Base-by-base conservation (phyloP, 1,139 yeast genomes). In the Kurtzmaniella natalensis region DNA sequence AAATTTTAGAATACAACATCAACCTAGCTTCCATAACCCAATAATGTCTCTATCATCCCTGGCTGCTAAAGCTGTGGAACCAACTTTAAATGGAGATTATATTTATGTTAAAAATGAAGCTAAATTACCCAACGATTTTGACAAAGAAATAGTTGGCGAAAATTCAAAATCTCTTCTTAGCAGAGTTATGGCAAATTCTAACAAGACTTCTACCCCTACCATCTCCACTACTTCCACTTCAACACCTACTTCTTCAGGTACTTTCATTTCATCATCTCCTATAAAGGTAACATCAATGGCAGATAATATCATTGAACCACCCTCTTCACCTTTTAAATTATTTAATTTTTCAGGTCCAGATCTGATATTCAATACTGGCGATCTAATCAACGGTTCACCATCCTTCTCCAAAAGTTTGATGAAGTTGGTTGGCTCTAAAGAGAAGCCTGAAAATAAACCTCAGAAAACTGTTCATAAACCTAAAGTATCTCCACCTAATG, bases 1-100 rank as follows among this genome's bases (percentile, higher is more conserved):
- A 24, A 41, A 23, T 30, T 35, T 28, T 32, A 20, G 31, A 19
- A 24, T 21, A 10, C 27, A 18, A 9, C 30, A 18, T n/a, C n/a
- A 35, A 26, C 33, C 35, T 39, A 47, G 57, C 34, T 67, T 64
- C 43, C 72, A 67, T 40, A 68, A 68, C 41, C 74, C 74, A 0
- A 31, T 25, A 24, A 8, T 30, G 13, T 22, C 32, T 6, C 21
- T 23, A 10, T 30, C 27, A 4, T n/a, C 32, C 9, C 26, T 30
- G 27, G 10, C 31, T n/a, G 18, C 24, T 18, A 18, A 13, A 26
- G 21, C 21, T 7, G 23, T 26, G 19, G 30, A 24, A 10, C 30
- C 34, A 15, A 21, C 30, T 11, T 10, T 26, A 4, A 26, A 26
- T 18, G 29, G 13, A 10, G 29, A 26, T 17, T 26, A 26, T 14